Base-by-base conservation (phyloP, 2,329 filamentous ascomycete genomes). In the Dryadomyces quercus-mongolicae region DNA sequence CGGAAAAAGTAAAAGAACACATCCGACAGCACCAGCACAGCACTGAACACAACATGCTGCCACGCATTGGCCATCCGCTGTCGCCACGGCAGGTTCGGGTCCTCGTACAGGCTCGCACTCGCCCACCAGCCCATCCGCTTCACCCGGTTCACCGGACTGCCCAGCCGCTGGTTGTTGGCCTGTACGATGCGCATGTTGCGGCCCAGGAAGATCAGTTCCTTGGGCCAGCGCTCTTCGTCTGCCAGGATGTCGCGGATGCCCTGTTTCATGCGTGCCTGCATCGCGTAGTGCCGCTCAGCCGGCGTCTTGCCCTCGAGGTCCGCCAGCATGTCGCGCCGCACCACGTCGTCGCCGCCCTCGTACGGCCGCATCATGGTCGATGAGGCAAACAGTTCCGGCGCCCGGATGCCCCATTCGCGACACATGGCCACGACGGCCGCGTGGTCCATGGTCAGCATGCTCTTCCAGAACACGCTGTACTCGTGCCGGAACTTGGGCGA, bases 41-140 rank as follows among this genome's bases (percentile, higher is more conserved):
- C 67, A 61, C 83, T 81, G 71, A 97, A 97, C n/a, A 95, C 62
- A 20, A 94, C 53, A 70, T 97, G 92, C 21, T 81, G 75, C 68
- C 86, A 85, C 59, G 82, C 84, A 64, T 92, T 88, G 53, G 72
- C 70, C 61, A 86, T 72, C 51, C 87, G 74, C 67, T 88, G 78
- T 0, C 70, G 64, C 55, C 79, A 72, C 3, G 78, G 77, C 54
- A 89, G 71, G 64, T 86, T 79, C 16, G 73, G 76, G 59, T 85
- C 83, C 68, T 94, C 84, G 22, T 85, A 85, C n/a, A 97, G 71
- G 53, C 88, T 90, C 21, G 87, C 76, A 56, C 82, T 88, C 1
- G 92, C 92, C 92, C 92, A 97, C 55, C 82, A 76, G 21, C 91
- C 91, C 58, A 93, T 96, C 66, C 95, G 90, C 72, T 96, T 96